Percentiles rank a stretch among this genome's conserved stretches.
Evolutionary conservation across 2,329 filamentous ascomycete species (phyloP).

Genomic region (Mycocentrospora acerina): DNA sequence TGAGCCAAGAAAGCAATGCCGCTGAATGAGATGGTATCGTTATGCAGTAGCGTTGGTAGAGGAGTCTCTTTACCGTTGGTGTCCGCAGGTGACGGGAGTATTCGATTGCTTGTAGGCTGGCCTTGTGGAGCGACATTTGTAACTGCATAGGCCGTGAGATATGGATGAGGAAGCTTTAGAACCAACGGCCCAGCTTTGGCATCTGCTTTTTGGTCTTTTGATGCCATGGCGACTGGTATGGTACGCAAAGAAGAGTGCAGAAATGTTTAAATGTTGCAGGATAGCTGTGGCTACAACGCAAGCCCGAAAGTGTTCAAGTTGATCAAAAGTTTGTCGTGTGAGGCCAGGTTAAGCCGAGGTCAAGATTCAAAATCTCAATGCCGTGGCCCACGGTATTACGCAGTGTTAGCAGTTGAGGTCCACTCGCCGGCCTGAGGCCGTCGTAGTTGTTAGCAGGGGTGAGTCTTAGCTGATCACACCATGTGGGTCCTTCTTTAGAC

Average conservation of each 20-base stretch:
- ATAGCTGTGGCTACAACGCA: conserved; percentile 5
- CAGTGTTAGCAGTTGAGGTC: conserved; percentile 16
- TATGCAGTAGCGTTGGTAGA: conserved; percentile 30
- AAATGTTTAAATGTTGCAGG: conserved; percentile 7
- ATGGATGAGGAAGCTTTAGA: conserved; percentile 41
- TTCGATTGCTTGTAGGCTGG: conserved; percentile 21
- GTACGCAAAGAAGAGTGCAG: conserved; percentile 2
- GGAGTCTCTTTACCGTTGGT: conserved; percentile 19
- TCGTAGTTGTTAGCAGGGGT: conserved; percentile 1
- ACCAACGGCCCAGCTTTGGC: conserved; percentile 23
- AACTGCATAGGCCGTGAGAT: conserved; percentile 38
- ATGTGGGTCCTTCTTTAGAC: conserved; percentile 25
- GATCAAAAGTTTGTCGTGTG: conserved; percentile 4
- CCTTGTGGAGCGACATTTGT: conserved; percentile 23
- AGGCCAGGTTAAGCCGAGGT: conserved; percentile 28
- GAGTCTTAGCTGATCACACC: conserved; percentile 15
- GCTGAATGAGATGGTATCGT: conserved; percentile 31
- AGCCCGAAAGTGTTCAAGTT: conserved; percentile 6
- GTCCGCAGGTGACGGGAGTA: conserved; percentile 20
- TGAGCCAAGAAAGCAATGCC: conserved; percentile 27
- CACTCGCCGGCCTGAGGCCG: no score
- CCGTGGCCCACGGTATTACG: conserved; percentile 18
- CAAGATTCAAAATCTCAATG: conserved; percentile 10
- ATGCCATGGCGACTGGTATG: conserved; percentile 18
- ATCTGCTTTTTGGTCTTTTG: conserved; percentile 15